Evolutionary conservation across 176 grass and related monocot species (phyloP).

Genomic region (Neostapfia colusana): DNA sequence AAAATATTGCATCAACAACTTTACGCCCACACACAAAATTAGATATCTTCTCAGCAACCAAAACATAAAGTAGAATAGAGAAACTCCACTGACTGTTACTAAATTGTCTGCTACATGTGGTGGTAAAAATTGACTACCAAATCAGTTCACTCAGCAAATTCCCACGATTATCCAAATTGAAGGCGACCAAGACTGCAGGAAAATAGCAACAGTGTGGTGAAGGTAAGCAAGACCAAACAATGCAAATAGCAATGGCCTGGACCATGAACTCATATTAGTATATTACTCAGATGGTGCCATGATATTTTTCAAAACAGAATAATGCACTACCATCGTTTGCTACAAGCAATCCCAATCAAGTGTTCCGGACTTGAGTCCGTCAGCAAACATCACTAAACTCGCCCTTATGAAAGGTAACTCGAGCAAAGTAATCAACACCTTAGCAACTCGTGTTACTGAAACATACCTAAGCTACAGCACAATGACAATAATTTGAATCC

Average conservation of each 20-base stretch:
- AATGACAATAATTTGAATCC: neutral
- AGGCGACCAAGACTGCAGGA: neutral
- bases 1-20: neutral
- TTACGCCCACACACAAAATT: neutral
- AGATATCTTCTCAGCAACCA: neutral
- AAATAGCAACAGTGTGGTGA: neutral
- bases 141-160: neutral
- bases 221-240: neutral
- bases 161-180: neutral
- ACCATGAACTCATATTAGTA: neutral
- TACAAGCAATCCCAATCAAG: neutral
- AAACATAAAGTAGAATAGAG: conserved; percentile 9
- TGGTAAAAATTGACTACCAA: conserved; percentile 5
- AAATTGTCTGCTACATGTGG: neutral
- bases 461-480: conserved; percentile 6
- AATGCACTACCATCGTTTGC: neutral
- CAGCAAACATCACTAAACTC: neutral
- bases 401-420: neutral
- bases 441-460: neutral
- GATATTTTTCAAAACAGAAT: neutral
- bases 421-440: neutral
- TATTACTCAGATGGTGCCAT: neutral
- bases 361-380: neutral
- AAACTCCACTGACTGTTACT: neutral
- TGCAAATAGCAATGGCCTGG: neutral